A percentile compares a stretch with the other conserved stretches of the same genome.
phyloP scores from a whole-genome alignment of 208 protist genomes.

The Crithidia acanthocephali region DNA sequence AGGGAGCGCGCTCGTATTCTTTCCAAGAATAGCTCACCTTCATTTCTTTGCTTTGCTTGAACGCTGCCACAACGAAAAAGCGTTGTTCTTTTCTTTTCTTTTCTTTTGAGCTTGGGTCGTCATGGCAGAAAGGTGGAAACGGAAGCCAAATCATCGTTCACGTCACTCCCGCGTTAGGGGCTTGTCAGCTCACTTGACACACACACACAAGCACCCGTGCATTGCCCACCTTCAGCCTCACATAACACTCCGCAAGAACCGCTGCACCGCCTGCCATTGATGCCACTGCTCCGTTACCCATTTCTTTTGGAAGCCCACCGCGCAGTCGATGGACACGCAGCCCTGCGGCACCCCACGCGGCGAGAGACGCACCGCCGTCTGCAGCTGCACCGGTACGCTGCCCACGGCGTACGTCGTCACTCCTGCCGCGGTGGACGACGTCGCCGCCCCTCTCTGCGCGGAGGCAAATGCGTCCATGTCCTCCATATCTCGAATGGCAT shows the following conservation, averaged over 20 bases:
- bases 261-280: constrained; percentile 57
- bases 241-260: constrained; percentile 33
- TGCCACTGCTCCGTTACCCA: constrained; percentile 43
- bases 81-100: too few relatives aligned
- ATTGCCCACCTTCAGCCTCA: too few relatives aligned
- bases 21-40: too few relatives aligned
- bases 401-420: constrained; percentile 8
- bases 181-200: too few relatives aligned
- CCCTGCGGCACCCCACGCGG: constrained; percentile 25
- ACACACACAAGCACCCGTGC: not conserved
- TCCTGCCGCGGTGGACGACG: too few relatives aligned
- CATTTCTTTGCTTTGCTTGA: too few relatives aligned
- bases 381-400: constrained; percentile 17
- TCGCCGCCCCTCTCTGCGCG: not conserved
- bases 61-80: too few relatives aligned
- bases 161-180: too few relatives aligned
- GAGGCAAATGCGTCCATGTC: constrained; percentile 30
- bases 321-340: constrained; percentile 77
- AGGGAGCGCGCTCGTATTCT: too few relatives aligned
- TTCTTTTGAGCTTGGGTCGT: too few relatives aligned
- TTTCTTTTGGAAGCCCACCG: constrained; percentile 69
- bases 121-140: too few relatives aligned
- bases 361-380: constrained; percentile 20
- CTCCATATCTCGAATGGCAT: constrained; percentile 37
- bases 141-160: too few relatives aligned